A percentile compares a stretch with the other conserved stretches of the same genome.
phyloP scores from a whole-genome alignment of 257 asterid genomes.

The Solanum sitiens region DNA sequence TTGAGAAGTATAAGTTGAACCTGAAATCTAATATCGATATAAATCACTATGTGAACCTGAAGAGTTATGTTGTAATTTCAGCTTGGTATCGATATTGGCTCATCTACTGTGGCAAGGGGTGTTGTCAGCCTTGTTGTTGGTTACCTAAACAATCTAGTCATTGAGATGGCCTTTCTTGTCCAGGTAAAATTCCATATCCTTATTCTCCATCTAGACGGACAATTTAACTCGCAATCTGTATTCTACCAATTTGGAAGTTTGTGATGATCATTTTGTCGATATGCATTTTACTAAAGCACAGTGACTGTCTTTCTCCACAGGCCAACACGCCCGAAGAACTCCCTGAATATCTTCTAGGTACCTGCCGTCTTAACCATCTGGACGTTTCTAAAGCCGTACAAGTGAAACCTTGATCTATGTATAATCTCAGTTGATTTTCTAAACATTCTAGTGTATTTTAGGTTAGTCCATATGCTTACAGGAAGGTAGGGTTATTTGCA shows the following conservation, averaged over 20 bases:
- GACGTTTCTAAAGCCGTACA: conserved; percentile 55
- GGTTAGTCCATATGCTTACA: background rate
- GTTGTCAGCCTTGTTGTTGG: conserved; percentile 88
- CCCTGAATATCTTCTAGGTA: conserved; percentile 75
- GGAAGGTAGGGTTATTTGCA: background rate
- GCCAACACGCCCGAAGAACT: conserved; percentile 77
- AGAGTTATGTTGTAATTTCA: conserved; percentile 13
- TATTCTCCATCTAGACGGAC: background rate
- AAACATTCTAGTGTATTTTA: background rate
- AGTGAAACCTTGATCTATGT: conserved; percentile 11
- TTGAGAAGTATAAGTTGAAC: background rate
- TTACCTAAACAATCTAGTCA: conserved; percentile 75
- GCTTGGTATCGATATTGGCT: conserved; percentile 79
- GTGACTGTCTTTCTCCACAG: conserved; percentile 15
- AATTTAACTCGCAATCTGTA: background rate
- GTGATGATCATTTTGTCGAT: background rate
- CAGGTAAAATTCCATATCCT: conserved; percentile 39
- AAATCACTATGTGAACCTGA: background rate
- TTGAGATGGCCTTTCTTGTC: conserved; percentile 88
- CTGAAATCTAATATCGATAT: background rate
- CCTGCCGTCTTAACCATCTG: conserved; percentile 80
- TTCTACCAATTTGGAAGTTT: background rate
- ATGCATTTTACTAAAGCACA: background rate
- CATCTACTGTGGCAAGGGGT: conserved; percentile 84
- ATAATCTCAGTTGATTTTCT: background rate